phyloP scores from a whole-genome alignment of 2,329 filamentous ascomycete species.

The Aspergillus melleus region DNA sequence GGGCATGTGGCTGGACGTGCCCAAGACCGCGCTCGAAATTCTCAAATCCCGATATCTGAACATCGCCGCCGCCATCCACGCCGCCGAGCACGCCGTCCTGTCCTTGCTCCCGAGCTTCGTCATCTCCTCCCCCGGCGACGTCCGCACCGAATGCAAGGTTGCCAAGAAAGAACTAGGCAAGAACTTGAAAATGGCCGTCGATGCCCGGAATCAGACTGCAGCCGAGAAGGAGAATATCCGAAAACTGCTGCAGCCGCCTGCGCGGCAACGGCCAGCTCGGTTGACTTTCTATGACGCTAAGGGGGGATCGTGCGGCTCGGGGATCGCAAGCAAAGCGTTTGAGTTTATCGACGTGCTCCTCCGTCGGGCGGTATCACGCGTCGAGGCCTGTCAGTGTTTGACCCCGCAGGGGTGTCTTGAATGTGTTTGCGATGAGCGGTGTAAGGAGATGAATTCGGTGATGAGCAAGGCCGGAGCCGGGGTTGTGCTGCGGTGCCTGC shows the following conservation, averaged over 20 bases:
- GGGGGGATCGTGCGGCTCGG: slow-evolving; percentile 77
- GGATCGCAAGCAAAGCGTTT: slow-evolving; percentile 89
- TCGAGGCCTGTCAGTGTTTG: slow-evolving; percentile 73
- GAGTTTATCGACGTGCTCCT: slow-evolving; percentile 84
- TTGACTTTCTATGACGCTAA: slow-evolving; percentile 95
- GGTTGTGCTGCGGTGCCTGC: slow-evolving; percentile 74
- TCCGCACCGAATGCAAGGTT: slow-evolving; percentile 91
- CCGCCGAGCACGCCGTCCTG: slow-evolving; percentile 88
- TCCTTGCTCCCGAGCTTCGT: slow-evolving; percentile 88
- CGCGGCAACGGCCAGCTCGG: slow-evolving; percentile 78
- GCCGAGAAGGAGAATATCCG: slow-evolving; percentile 14
- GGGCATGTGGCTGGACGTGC: slow-evolving; percentile 95
- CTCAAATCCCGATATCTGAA: slow-evolving; percentile 72
- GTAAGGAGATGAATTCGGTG: slow-evolving; percentile 83
- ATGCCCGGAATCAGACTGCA: slow-evolving; percentile 2
- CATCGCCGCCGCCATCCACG: slow-evolving; percentile 86
- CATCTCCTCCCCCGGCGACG: slow-evolving; percentile 83
- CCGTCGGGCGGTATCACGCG: slow-evolving; percentile 70
- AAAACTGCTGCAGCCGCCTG: slow-evolving; percentile 32
- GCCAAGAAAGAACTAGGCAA: slow-evolving; percentile 83
- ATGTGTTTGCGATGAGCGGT: slow-evolving; percentile 82
- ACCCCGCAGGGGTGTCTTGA: slow-evolving; percentile 74
- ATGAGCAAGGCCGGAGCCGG: slow-evolving; percentile 89
- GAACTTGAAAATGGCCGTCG: slow-evolving; percentile 33
- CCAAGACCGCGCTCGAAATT: slow-evolving; percentile 74